These are phyloP conservation scores for Fusarium compactum DNA, from an alignment of 2,329 filamentous ascomycete genomes.

Conservation along the genomic window DNA sequence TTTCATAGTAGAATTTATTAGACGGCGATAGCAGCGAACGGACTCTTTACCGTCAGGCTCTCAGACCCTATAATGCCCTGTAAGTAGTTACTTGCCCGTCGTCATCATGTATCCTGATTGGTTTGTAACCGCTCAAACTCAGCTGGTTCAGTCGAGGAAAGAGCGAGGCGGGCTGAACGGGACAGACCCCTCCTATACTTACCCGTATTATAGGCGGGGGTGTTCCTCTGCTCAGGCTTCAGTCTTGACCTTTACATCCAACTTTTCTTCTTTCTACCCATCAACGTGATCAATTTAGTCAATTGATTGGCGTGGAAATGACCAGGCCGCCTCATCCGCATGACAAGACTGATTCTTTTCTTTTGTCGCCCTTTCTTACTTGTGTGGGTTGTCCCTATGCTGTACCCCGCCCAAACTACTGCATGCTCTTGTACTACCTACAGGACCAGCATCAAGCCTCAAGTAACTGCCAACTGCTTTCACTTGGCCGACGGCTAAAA, in stretches of 20 bases:
- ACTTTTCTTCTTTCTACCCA: conserved; percentile 10
- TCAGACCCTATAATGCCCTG: conserved; percentile 5
- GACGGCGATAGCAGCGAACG: conserved; percentile 5
- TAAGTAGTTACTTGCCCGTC: background rate
- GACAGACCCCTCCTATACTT: conserved; percentile 26
- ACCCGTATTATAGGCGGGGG: conserved; percentile 22
- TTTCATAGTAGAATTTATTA: background rate
- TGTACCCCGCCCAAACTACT: conserved; percentile 8
- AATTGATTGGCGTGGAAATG: conserved; percentile 1
- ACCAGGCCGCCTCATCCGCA: background rate
- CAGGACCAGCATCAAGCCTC: background rate
- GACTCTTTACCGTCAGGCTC: background rate
- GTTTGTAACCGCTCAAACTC: conserved; percentile 5
- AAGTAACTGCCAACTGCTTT: background rate
- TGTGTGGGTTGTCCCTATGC: conserved; percentile 10
- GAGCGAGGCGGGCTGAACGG: conserved; percentile 18
- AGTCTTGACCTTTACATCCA: conserved; percentile 22
- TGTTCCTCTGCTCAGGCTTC: conserved; percentile 13
- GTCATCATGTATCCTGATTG: background rate
- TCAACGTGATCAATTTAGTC: conserved; percentile 11
- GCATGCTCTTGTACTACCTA: conserved; percentile 6
- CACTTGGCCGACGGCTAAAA: conserved; percentile 12
- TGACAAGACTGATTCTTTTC: conserved; percentile 10
- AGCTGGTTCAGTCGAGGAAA: conserved; percentile 8
- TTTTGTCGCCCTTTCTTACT: conserved; percentile 17